Conservation (phyloP, 306 rosid genomes). For the Dalbergia cochinchinensis region DNA sequence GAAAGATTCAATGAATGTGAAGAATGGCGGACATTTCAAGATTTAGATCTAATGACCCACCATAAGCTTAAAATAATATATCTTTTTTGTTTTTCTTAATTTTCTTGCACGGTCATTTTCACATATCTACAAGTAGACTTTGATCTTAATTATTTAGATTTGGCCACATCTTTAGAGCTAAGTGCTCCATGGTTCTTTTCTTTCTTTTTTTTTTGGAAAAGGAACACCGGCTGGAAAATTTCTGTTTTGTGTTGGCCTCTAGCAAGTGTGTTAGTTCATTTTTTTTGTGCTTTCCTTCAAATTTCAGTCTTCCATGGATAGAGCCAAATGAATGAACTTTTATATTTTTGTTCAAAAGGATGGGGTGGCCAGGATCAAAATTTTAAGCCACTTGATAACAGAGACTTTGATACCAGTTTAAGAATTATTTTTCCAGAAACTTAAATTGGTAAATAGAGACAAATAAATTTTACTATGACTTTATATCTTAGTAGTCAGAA, state of each 20-base stretch:
- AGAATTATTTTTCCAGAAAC: too few species aligned
- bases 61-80: conserved; percentile 3
- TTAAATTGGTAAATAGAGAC: too few species aligned
- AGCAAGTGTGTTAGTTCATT: conserved; percentile 6
- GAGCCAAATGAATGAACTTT: too few species aligned
- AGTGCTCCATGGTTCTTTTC: conserved; percentile 3
- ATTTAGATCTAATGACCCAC: conserved; percentile 35
- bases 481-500: too few species aligned
- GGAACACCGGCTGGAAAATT: conserved; percentile 33
- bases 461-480: too few species aligned
- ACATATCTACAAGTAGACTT: conserved; percentile 25
- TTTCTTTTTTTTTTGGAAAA: background rate
- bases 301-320: background rate
- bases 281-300: background rate
- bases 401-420: too few species aligned
- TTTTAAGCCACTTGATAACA: too few species aligned
- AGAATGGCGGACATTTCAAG: conserved; percentile 16
- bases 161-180: conserved; percentile 38
- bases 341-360: too few species aligned
- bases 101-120: conserved; percentile 27
- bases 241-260: conserved; percentile 37
- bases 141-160: conserved; percentile 25
- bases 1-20: conserved; percentile 19
- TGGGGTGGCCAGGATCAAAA: too few species aligned
- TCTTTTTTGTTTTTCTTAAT: background rate